Evolutionary conservation across 106 monocot genomes (phyloP).

Genomic region (Narthecium ossifragum): DNA sequence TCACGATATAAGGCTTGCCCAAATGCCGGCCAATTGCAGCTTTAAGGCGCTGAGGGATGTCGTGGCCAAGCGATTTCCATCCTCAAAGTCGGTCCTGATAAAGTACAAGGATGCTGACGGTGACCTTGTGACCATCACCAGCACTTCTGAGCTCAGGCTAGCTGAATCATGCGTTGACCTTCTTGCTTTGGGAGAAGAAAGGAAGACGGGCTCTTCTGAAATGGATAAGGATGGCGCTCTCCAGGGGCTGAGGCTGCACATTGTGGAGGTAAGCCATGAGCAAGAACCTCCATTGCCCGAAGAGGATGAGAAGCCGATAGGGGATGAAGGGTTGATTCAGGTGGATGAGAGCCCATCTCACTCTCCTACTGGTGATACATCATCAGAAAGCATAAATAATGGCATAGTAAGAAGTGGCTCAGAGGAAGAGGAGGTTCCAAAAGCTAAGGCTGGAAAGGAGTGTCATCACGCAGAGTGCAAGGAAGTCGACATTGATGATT

Average conservation of each 20-base stretch:
- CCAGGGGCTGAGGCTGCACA: slow-evolving; percentile 53
- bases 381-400: slow-evolving; percentile 12
- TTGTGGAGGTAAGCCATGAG: slow-evolving; percentile 78
- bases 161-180: slow-evolving; percentile 48
- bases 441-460: slow-evolving; percentile 33
- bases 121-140: slow-evolving; percentile 86
- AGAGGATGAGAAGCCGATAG: slow-evolving; percentile 36
- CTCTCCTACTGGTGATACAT: slow-evolving; percentile 15
- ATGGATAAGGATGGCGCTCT: slow-evolving; percentile 12
- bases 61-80: slow-evolving; percentile 65
- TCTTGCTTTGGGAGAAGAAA: slow-evolving; percentile 6
- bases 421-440: slow-evolving; percentile 23
- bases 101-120: slow-evolving; percentile 87
- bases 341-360: slow-evolving; percentile 18
- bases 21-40: slow-evolving; percentile 67
- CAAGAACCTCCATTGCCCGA: slow-evolving; percentile 59
- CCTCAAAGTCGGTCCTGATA: slow-evolving; percentile 67
- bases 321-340: slow-evolving; percentile 26
- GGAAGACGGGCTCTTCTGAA: slow-evolving; percentile 2
- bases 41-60: slow-evolving; percentile 68
- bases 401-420: slow-evolving; percentile 10
- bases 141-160: slow-evolving; percentile 60
- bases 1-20: slow-evolving; percentile 85
- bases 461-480: slow-evolving; percentile 76
- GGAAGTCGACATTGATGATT: slow-evolving; percentile 92